These are phyloP conservation scores for Rosa lucieae DNA, from an alignment of 306 rosid genomes.

Conservation along the genomic window DNA sequence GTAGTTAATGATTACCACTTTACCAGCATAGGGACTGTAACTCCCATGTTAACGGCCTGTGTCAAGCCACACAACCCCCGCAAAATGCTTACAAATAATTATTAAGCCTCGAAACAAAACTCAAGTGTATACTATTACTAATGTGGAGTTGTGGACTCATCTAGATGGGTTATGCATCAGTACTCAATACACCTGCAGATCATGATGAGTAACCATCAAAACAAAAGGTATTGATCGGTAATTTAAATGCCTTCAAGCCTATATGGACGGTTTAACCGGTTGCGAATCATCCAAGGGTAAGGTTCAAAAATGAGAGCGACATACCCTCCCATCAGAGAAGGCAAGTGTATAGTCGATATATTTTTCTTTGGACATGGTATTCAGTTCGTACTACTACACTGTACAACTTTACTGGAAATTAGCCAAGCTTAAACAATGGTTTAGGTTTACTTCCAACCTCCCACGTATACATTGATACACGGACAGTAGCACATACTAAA, in stretches of 20 bases:
- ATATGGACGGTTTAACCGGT: neutral
- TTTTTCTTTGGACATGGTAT: neutral
- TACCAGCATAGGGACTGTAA: neutral
- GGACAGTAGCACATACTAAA: neutral
- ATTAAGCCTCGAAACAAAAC: neutral
- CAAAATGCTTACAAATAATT: neutral
- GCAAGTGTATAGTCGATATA: neutral
- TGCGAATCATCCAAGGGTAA: neutral
- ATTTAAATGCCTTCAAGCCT: neutral
- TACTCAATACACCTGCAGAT: neutral
- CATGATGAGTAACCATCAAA: conserved; percentile 7
- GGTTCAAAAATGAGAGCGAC: neutral
- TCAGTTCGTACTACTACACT: neutral
- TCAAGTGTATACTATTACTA: neutral
- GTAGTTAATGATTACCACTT: neutral
- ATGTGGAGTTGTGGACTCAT: neutral
- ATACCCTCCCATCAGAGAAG: neutral
- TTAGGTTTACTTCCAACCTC: neutral
- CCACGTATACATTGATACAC: neutral
- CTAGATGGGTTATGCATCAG: neutral
- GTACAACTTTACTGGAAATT: neutral
- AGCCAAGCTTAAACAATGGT: neutral
- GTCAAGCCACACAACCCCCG: neutral
- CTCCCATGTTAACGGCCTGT: neutral
- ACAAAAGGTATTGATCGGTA: neutral